Base-by-base conservation (phyloP, 75 land plant species). In the Pinus tabuliformis region DNA sequence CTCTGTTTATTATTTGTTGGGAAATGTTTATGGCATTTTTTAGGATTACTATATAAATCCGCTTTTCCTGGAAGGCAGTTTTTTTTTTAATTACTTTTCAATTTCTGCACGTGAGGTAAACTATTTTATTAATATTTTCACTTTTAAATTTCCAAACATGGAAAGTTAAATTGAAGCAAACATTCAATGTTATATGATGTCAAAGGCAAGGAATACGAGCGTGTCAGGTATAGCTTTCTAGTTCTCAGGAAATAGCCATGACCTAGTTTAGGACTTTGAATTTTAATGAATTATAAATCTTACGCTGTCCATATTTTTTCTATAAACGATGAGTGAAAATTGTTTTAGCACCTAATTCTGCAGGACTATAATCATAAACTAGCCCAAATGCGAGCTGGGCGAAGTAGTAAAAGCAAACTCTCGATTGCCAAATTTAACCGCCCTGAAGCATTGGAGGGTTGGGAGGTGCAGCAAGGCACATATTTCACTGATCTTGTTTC, bases 341-440 rank as follows among this genome's bases (percentile, higher is more conserved):
- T 62, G 62, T 36, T 28, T 20, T 45, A 18, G 17, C 15, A 76
- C 30, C 20, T 45, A 4, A 39, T 62, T 78, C 49, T 88, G 77
- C 78, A 95, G 98, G 99, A 96, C 80, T 96, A 90, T 76, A 94
- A 92, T 79, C 91, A 96, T 82, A 81, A 76, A 52, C 77, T 96
- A 64, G 99, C 99, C 11, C 97, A 94, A 78, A 73, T 91, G 7
- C 82, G 99, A 57, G 97, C 99, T 57, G 99, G 99, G 26, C 86
- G 89, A 81, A 96, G 99, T 80, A 96, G 99, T 89, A 94, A 94
- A 79, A 96, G 98, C 86, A 96, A 96, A 82, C 89, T 96, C 58
- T 68, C 89, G 28, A 81, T 96, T 57, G 92, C 99, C 33, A 96
- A 96, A 82, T 96, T 96, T 78, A 89, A 81, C 72, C 82, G 87